Conservation (phyloP, 2,329 filamentous ascomycete species). For the Cladophialophora bantiana region DNA sequence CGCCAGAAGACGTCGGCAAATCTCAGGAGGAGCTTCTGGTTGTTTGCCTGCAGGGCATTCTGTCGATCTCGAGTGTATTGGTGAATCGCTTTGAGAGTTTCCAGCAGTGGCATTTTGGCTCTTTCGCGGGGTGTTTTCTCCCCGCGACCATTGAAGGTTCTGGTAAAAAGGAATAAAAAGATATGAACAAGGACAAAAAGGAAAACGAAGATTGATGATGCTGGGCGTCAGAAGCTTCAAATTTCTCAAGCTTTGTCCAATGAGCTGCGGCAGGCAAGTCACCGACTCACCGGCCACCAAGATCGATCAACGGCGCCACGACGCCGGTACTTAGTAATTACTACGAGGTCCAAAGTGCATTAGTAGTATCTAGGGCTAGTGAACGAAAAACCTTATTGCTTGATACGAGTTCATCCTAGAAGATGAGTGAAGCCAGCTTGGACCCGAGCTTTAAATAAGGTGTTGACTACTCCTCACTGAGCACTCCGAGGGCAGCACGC, state of each 20-base stretch:
- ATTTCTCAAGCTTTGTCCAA: neutral
- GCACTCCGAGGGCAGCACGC: too few relatives aligned
- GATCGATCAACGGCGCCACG: too few relatives aligned
- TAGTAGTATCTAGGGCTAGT: too few relatives aligned
- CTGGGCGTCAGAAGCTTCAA: neutral
- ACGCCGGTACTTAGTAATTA: too few relatives aligned
- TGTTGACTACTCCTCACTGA: too few relatives aligned
- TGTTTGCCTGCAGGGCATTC: slow-evolving; percentile 34
- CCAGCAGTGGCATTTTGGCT: slow-evolving; percentile 10
- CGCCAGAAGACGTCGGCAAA: slow-evolving; percentile 47
- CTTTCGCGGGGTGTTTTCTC: neutral
- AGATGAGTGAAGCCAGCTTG: too few relatives aligned
- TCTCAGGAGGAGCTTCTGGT: slow-evolving; percentile 43
- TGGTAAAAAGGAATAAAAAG: neutral
- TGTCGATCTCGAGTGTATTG: slow-evolving; percentile 17
- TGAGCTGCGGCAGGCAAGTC: neutral
- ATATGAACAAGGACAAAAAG: neutral
- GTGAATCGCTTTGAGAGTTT: slow-evolving; percentile 8
- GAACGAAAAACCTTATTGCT: too few relatives aligned
- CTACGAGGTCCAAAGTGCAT: too few relatives aligned
- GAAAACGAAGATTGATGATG: neutral
- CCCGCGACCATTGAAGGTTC: neutral
- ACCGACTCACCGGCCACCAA: too few relatives aligned
- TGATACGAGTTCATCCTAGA: too few relatives aligned
- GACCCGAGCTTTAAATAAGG: too few relatives aligned